Evolutionary conservation across 192 early-diverging fungal species (phyloP), one percentile per base, ranked within the genome.

Genomic region (Backusella sp.): DNA sequence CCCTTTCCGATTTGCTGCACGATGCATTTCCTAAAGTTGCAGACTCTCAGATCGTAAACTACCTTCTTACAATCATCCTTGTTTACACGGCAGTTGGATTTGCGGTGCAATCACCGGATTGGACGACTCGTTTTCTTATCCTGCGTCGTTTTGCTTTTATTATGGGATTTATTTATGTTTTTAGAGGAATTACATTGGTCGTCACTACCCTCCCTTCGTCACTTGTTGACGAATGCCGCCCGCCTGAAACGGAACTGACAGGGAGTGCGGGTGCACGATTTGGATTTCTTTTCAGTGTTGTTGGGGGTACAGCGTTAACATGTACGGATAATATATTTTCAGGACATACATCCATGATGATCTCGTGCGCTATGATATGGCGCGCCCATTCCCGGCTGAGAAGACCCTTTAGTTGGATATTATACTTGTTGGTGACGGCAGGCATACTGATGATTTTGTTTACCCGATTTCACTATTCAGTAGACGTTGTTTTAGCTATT

Each of bases 251-350:
- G 11, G 76, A 84, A 76, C 73, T 81, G 12, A 53, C 73, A 36
- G 80, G 80, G 15, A 65, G 77, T 14, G 78, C 75, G 14, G 82
- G 82, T 79, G 76, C 86, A 23, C 81, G 86, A 5, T 80, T 89
- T 35, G 73, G 67, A 67, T 83, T 85, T 32, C 82, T 84, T 23
- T 80, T 86, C 0, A 74, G 86, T 14, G 84, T 87, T 15, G 72
- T 89, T 69, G 84, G 85, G 6, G 87, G 87, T 11, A 76, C 79
- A 15, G 80, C 80, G 5, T 81, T 85, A 46, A 85, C 86, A 68
- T 91, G 90, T 82, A 87, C 88, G 1, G 87, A 91, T 82, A 88
- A 88, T 78, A 86, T 91, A 30, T 91, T 87, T 44, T 89, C 88
- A 1, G 90, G 90, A 5, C 90, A 91, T 78, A 89, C 90, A 4